Conservation (phyloP, 2,329 filamentous ascomycete species). For the Westerdykella aurantiaca region DNA sequence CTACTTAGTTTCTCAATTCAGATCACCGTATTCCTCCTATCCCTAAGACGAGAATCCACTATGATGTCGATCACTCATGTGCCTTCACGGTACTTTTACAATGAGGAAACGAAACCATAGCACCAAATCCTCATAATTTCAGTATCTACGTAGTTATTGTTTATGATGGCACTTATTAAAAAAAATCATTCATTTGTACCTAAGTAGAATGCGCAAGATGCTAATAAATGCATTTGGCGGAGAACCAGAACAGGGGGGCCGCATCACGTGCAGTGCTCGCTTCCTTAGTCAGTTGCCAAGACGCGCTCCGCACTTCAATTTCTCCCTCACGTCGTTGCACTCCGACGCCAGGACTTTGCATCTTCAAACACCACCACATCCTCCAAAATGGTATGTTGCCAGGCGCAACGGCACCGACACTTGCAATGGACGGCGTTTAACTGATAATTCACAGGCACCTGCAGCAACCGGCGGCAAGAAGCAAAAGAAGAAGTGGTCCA, state of each 20-base stretch:
- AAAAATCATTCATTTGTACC: too few species aligned
- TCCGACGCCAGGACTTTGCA: neutral
- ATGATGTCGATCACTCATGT: too few species aligned
- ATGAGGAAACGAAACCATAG: too few species aligned
- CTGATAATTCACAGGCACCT: slow-evolving; percentile 38
- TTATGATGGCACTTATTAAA: too few species aligned
- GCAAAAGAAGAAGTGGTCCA: slow-evolving; percentile 77
- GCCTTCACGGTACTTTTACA: too few species aligned
- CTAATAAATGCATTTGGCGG: too few species aligned
- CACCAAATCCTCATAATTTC: too few species aligned
- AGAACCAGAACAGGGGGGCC: neutral
- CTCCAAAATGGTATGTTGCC: slow-evolving; percentile 39
- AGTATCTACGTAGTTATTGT: too few species aligned
- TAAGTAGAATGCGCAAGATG: too few species aligned
- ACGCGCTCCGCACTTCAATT: neutral
- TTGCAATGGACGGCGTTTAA: slow-evolving; percentile 2
- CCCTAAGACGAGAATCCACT: too few species aligned
- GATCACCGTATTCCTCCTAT: too few species aligned
- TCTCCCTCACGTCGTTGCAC: slow-evolving; percentile 3
- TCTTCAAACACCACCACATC: slow-evolving; percentile 30
- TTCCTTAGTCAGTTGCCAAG: neutral
- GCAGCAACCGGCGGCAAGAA: slow-evolving; percentile 66
- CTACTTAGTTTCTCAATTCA: too few species aligned
- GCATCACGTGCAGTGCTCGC: neutral
- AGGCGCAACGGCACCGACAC: neutral